phyloP scores from a whole-genome alignment of 495 filamentous ascomycete genomes.

The Annulohypoxylon maeteangense region DNA sequence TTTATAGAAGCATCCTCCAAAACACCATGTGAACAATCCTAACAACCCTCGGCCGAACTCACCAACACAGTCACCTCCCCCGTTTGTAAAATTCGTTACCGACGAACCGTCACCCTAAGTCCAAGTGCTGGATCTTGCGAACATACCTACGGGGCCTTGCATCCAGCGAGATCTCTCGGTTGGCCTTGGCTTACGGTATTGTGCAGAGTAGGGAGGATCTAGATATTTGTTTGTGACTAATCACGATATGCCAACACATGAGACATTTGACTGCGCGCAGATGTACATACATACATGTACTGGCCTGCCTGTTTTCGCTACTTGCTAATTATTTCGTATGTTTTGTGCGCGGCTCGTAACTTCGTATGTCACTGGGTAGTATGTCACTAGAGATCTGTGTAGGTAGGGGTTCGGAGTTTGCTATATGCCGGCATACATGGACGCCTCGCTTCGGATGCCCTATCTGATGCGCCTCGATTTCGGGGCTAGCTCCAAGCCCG shows the following conservation, averaged over 20 bases:
- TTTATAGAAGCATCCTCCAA: not conserved
- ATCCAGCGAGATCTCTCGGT: slow-evolving; percentile 4
- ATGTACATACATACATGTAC: too few relatives aligned
- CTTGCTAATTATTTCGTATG: not conserved
- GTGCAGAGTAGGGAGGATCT: slow-evolving; percentile 18
- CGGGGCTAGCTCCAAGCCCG: not conserved
- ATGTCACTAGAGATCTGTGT: too few relatives aligned
- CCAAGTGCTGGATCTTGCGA: not conserved
- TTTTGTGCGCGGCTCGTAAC: not conserved
- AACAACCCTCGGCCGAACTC: not conserved
- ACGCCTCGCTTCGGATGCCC: not conserved
- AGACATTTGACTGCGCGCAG: slow-evolving; percentile 23
- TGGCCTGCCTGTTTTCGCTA: not conserved
- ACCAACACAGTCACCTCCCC: not conserved
- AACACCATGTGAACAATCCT: slow-evolving; percentile 11
- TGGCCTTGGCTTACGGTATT: not conserved
- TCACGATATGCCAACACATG: slow-evolving; percentile 34
- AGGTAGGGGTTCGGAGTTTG: not conserved
- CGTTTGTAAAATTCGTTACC: not conserved
- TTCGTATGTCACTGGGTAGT: not conserved
- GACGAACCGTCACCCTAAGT: slow-evolving; percentile 4
- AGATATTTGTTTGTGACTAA: slow-evolving; percentile 28
- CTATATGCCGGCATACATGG: not conserved
- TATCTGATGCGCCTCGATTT: not conserved
- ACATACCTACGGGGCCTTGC: slow-evolving; percentile 21